Percentiles rank a stretch among this genome's conserved stretches.
phyloP scores from a whole-genome alignment of 179 eudicot species.

The Patellifolia procumbens region DNA sequence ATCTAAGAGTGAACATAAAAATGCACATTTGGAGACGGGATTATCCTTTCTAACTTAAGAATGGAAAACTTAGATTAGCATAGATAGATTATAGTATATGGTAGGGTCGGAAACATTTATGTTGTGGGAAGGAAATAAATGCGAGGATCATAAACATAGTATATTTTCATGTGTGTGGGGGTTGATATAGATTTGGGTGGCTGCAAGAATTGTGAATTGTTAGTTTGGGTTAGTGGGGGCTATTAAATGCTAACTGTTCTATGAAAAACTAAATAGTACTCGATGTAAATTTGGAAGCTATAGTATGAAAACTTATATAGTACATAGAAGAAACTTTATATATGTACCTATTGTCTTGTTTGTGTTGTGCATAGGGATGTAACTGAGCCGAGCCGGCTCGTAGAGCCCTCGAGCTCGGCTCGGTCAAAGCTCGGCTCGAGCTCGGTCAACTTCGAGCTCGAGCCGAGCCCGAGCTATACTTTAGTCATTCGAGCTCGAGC shows the following conservation, averaged over 20 bases:
- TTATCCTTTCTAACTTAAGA: neutral
- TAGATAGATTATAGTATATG: conserved; percentile 13
- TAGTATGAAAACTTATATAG: neutral
- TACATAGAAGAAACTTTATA: neutral
- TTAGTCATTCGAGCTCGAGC: too few species aligned
- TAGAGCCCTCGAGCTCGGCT: too few species aligned
- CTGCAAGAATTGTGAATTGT: conserved; percentile 7
- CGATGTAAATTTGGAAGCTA: too few species aligned
- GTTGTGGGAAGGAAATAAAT: conserved; percentile 26
- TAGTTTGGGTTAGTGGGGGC: conserved; percentile 18
- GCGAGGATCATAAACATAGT: conserved; percentile 24
- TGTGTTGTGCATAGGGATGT: too few species aligned
- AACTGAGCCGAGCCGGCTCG: too few species aligned
- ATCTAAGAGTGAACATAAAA: too few species aligned
- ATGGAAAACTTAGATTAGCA: neutral
- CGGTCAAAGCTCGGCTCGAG: too few species aligned
- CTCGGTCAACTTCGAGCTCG: too few species aligned
- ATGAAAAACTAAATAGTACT: neutral
- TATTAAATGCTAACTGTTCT: conserved; percentile 26
- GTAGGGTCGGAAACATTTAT: conserved; percentile 19
- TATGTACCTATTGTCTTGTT: neutral
- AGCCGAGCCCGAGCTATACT: too few species aligned
- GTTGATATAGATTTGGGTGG: conserved; percentile 39
- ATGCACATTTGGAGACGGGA: neutral
- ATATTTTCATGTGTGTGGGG: conserved; percentile 24